phyloP scores from a whole-genome alignment of 192 early-diverging fungal species.

The Coemansia sp. region DNA sequence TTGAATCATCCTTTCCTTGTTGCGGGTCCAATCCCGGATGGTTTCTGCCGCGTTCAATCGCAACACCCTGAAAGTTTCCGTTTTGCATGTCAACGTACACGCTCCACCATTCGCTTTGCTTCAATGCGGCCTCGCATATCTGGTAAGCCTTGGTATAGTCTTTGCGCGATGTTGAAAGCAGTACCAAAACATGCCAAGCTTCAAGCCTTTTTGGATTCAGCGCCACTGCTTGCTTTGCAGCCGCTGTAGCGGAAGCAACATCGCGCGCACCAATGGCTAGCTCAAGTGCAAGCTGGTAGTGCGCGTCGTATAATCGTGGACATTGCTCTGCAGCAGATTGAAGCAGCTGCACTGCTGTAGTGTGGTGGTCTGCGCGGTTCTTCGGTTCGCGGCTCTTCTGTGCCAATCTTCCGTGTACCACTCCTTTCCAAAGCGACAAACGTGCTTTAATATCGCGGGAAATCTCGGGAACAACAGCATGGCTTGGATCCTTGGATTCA shows the following conservation, averaged over 20 bases:
- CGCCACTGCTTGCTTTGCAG: conserved; percentile 58
- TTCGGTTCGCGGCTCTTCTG: conserved; percentile 62
- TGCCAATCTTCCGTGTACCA: conserved; percentile 32
- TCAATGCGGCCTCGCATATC: conserved; percentile 63
- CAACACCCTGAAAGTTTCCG: background rate
- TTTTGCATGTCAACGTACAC: conserved; percentile 29
- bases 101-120: conserved; percentile 59
- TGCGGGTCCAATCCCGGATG: conserved; percentile 14
- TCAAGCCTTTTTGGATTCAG: conserved; percentile 60
- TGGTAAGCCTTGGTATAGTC: conserved; percentile 65
- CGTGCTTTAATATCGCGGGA: conserved; percentile 23
- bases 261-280: conserved; percentile 65
- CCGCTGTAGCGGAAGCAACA: conserved; percentile 57
- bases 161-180: conserved; percentile 67
- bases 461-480: conserved; percentile 18
- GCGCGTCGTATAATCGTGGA: conserved; percentile 58
- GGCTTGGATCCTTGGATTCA: conserved; percentile 28
- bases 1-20: conserved; percentile 18
- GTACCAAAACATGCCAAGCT: conserved; percentile 75
- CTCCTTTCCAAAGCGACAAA: conserved; percentile 49
- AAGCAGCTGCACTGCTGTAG: conserved; percentile 59
- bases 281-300: conserved; percentile 71
- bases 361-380: conserved; percentile 63
- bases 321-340: conserved; percentile 55
- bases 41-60: conserved; percentile 1